Evolutionary conservation across 805 yeast species (phyloP), one percentile per base, ranked within the genome.

Genomic region (Saccharomycopsis fodiens): DNA sequence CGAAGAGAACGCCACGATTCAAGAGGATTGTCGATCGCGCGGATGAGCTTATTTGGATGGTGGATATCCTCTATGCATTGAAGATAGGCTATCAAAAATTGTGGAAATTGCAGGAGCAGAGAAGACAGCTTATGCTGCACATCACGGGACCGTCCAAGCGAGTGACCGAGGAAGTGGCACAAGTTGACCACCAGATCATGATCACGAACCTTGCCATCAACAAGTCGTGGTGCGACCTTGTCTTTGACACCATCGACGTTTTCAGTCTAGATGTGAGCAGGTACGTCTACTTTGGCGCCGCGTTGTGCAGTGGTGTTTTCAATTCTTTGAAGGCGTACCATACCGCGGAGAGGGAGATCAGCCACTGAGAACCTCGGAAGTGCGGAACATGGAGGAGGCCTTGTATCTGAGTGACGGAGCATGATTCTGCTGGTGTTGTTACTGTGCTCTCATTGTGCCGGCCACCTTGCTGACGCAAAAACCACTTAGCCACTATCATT

Each of bases 191-290:
- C 10, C 20, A 32, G 20, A 15, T 32, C 17, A 10, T 32, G 10
- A 6, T 32, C 20, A 17, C 20, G 19, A 22, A 41, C 16, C 15
- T 41, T 7, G 23, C 29, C 17, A 23, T 41, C 16, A 39, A 31
- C 7, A 36, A 38, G 25, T 39, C 17, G 6, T 4, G 30, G 12
- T 44, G 54, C 34, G 54, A 51, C 29, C 45, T 51, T 16, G 41
- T 38, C 17, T 51, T 51, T 47, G 54, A 51, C 35, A n/a, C 40
- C 5, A 42, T 51, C 27, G 54, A 51, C 21, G 39, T 51, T 23
- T 49, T 49, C 30, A 21, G 16, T 8, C 34, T 50, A 34, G 30
- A 30, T 8, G 23, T 46, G 19, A 17, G 36, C 19, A 39, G 37
- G 22, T 50, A 43, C 17, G 29, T 45, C 20, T 50, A 50, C 21